These are phyloP conservation scores for Russula ochroleuca DNA, from an alignment of 768 basidiomycete genomes.

Conservation along the genomic window DNA sequence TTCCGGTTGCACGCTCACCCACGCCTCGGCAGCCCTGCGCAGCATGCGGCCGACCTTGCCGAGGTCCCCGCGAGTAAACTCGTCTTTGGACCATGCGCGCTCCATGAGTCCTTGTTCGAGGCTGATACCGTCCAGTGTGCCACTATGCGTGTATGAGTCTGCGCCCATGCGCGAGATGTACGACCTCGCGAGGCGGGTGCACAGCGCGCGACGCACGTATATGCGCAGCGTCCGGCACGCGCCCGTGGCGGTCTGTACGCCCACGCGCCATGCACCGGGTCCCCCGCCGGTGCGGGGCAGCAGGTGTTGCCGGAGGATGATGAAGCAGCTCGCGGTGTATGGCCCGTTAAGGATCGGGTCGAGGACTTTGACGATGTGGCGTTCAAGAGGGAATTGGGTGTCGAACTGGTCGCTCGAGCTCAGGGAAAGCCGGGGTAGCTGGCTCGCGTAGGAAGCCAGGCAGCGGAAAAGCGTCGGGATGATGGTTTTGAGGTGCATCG, in stretches of 20 bases:
- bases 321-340: slow-evolving; percentile 60
- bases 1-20: slow-evolving; percentile 45
- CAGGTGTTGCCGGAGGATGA: slow-evolving; percentile 55
- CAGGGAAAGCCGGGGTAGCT: slow-evolving; percentile 65
- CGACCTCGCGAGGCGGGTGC: slow-evolving; percentile 59
- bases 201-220: slow-evolving; percentile 58
- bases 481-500: slow-evolving; percentile 49
- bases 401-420: slow-evolving; percentile 37
- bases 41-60: slow-evolving; percentile 52
- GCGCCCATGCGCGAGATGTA: slow-evolving; percentile 56
- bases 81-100: slow-evolving; percentile 68
- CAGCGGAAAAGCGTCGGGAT: slow-evolving; percentile 72
- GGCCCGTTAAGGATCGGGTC: slow-evolving; percentile 58
- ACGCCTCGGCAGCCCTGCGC: slow-evolving; percentile 51
- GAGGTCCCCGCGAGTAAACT: slow-evolving; percentile 63
- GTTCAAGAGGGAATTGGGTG: slow-evolving; percentile 42
- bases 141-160: slow-evolving; percentile 52
- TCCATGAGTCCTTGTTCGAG: slow-evolving; percentile 64
- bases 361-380: slow-evolving; percentile 53
- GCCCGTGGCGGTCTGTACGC: slow-evolving; percentile 33
- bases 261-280: slow-evolving; percentile 19
- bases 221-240: slow-evolving; percentile 52
- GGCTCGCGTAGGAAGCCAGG: slow-evolving; percentile 58
- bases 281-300: slow-evolving; percentile 42
- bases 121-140: slow-evolving; percentile 55